Evolutionary conservation across 768 basidiomycete genomes (phyloP).

Genomic region (Suillus subluteus): DNA sequence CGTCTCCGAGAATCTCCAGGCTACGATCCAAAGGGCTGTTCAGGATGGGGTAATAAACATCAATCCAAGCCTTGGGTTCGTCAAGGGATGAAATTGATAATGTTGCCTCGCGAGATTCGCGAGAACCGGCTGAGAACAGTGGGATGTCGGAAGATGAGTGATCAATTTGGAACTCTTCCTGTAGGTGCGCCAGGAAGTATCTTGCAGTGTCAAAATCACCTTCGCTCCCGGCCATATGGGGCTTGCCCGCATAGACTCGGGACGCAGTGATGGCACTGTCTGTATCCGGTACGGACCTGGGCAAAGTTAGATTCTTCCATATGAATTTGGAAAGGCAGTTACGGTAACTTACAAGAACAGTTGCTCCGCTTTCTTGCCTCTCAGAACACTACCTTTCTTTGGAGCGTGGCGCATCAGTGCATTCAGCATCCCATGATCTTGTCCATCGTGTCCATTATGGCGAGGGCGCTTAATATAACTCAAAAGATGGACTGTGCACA

Average conservation of each 20-base stretch:
- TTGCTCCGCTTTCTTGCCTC: slow-evolving; percentile 44
- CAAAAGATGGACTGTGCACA: slow-evolving; percentile 18
- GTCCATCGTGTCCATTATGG: slow-evolving; percentile 4
- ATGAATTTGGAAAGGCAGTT: not conserved
- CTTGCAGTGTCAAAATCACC: slow-evolving; percentile 61
- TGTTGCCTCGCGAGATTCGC: slow-evolving; percentile 55
- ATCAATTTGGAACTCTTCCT: slow-evolving; percentile 49
- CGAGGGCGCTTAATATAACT: not conserved
- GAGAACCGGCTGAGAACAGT: slow-evolving; percentile 60
- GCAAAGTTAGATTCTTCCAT: not conserved
- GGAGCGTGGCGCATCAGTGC: slow-evolving; percentile 24
- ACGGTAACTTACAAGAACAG: slow-evolving; percentile 44
- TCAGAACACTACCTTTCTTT: slow-evolving; percentile 24
- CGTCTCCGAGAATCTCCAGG: slow-evolving; percentile 56
- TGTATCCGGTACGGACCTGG: slow-evolving; percentile 54
- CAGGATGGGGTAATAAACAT: slow-evolving; percentile 74
- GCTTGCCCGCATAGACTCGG: slow-evolving; percentile 52
- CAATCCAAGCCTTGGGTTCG: slow-evolving; percentile 61
- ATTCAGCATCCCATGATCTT: slow-evolving; percentile 18
- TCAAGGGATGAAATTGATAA: slow-evolving; percentile 45
- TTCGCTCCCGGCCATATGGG: slow-evolving; percentile 64
- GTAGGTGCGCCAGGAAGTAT: slow-evolving; percentile 55
- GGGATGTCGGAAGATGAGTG: slow-evolving; percentile 37
- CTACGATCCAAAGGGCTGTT: slow-evolving; percentile 64
- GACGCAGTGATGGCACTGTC: slow-evolving; percentile 55